phyloP scores from a whole-genome alignment of 208 protist genomes.

The Trypanosoma vivax region DNA sequence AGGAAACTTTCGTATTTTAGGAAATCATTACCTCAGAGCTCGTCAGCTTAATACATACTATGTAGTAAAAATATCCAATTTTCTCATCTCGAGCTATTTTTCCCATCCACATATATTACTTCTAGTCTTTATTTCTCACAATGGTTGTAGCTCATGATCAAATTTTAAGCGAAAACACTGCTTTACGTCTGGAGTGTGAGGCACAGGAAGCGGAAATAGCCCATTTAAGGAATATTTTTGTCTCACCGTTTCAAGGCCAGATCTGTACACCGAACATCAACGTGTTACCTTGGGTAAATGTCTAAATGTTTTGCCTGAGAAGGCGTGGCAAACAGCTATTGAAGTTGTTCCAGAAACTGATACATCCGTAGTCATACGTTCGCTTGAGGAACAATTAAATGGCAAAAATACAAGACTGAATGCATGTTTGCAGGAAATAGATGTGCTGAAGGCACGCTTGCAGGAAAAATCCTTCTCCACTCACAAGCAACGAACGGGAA shows the following conservation, averaged over 20 bases:
- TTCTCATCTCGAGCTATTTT: conserved; percentile 3
- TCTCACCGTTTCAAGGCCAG: conserved; percentile 18
- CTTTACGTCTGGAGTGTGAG: conserved; percentile 23
- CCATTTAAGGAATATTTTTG: conserved; percentile 20
- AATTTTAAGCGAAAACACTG: conserved; percentile 19
- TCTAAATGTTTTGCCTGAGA: conserved; percentile 24
- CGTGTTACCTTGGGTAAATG: conserved; percentile 20
- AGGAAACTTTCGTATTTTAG: too few relatives aligned
- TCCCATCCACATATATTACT: too few relatives aligned
- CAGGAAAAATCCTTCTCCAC: neutral
- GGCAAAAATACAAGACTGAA: conserved; percentile 12
- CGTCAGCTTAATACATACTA: neutral
- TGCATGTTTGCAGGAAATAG: conserved; percentile 16
- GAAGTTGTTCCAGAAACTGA: conserved; percentile 11
- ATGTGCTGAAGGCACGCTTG: conserved; percentile 7
- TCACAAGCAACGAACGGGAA: neutral
- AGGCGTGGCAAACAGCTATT: conserved; percentile 20
- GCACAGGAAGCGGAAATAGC: conserved; percentile 22
- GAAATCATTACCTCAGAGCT: neutral
- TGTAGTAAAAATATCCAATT: conserved; percentile 3
- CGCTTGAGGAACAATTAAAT: conserved; percentile 15
- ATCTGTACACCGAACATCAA: conserved; percentile 16
- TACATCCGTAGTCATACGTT: conserved; percentile 8
- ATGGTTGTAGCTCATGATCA: conserved; percentile 3
- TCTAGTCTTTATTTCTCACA: neutral